Evolutionary conservation across 495 filamentous ascomycete species (phyloP), one percentile per base, ranked within the genome.

Genomic region (Bryoglossum gracile): DNA sequence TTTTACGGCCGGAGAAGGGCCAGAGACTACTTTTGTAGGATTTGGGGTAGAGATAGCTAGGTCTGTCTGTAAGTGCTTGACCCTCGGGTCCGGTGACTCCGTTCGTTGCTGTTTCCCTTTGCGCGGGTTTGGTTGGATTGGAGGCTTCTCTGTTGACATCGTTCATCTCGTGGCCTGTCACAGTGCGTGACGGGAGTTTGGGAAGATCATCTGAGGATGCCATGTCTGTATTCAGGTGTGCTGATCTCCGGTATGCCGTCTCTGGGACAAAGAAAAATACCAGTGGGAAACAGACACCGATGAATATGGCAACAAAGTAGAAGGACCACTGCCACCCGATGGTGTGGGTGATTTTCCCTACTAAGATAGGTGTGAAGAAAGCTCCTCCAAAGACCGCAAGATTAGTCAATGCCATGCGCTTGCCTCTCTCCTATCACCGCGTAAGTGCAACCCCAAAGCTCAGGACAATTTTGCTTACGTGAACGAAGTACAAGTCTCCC

Each of bases 391-490:
- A 96, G 8, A 95, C 73, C 3, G 89, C 81, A 41, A 96, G 76
- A 62, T 95, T 96, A 9, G 83, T 82, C 24, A 94, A 69, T 8
- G 90, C 90, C 89, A 96, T 96, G 38, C 89, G 77, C 59, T 82
- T 86, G 19, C 89, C 90, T 25, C 88, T 74, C 72, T 91, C 71
- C 79, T 87, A 49, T 35, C n/a, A n/a, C n/a, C n/a, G n/a, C n/a
- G n/a, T n/a, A n/a, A n/a, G n/a, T n/a, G n/a, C n/a, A n/a, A n/a
- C n/a, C n/a, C n/a, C n/a, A n/a, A n/a, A n/a, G n/a, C n/a, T 26
- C 9, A 28, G 6, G 17, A 16, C 24, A 16, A 8, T 13, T 10
- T 4, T 30, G 64, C 81, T 64, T 65, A 85, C 82, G 68, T 89
- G 85, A 21, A 89, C 83, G 54, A 76, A 87, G 63, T 81, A 87